These are phyloP conservation scores for Dothistroma pini DNA, from an alignment of 2,329 filamentous ascomycete genomes.

Conservation along the genomic window DNA sequence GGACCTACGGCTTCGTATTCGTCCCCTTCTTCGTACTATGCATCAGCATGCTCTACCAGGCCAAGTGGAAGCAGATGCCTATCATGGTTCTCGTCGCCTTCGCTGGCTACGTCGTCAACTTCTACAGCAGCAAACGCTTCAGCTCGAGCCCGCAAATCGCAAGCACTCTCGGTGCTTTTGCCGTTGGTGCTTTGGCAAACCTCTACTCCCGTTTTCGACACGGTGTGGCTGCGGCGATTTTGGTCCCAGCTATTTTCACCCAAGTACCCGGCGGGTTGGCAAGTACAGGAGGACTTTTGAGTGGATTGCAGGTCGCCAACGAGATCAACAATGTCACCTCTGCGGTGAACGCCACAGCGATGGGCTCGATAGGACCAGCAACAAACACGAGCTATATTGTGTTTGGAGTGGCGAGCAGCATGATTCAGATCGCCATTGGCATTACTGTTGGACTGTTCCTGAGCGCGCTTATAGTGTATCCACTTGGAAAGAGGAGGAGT, in stretches of 20 bases:
- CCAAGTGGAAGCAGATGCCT: conserved; percentile 72
- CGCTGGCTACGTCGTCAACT: conserved; percentile 71
- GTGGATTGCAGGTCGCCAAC: conserved; percentile 52
- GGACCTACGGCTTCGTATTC: conserved; percentile 63
- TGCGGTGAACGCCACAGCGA: conserved; percentile 38
- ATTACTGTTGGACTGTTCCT: conserved; percentile 50
- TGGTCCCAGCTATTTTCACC: conserved; percentile 78
- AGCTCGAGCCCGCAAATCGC: conserved; percentile 67
- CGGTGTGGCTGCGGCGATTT: conserved; percentile 75
- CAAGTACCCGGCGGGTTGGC: conserved; percentile 14
- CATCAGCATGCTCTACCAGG: conserved; percentile 74
- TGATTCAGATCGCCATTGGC: conserved; percentile 50
- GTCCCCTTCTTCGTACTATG: conserved; percentile 70
- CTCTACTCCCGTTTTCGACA: conserved; percentile 71
- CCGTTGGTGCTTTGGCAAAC: conserved; percentile 73
- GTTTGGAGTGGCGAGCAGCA: conserved; percentile 47
- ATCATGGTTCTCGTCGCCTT: conserved; percentile 71
- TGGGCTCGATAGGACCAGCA: conserved; percentile 31
- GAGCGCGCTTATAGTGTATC: conserved; percentile 47
- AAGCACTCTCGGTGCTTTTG: conserved; percentile 71
- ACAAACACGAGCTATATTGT: conserved; percentile 40
- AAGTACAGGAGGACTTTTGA: conserved; percentile 11
- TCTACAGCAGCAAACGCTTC: conserved; percentile 65
- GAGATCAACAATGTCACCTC: conserved; percentile 10
- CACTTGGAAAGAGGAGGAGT: conserved; percentile 46